Conservation (phyloP, 2,329 filamentous ascomycete species). For the Thielaviopsis populi region DNA sequence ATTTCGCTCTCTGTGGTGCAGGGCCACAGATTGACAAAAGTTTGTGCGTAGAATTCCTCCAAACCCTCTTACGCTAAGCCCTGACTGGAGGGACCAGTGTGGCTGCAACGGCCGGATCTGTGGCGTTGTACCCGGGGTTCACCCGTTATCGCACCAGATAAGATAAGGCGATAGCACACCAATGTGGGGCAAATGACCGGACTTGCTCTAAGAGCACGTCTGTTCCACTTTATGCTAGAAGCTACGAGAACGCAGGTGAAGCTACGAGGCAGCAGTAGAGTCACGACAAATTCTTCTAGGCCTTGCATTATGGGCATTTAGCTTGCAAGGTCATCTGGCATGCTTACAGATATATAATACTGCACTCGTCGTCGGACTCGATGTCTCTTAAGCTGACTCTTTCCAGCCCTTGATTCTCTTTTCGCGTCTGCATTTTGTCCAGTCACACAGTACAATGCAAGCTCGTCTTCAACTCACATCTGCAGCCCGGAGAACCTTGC, state of each 20-base stretch:
- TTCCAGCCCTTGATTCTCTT: slow-evolving; percentile 6
- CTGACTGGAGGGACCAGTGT: slow-evolving; percentile 19
- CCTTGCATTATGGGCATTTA: background rate
- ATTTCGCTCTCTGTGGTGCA: slow-evolving; percentile 17
- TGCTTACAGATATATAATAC: slow-evolving; percentile 1
- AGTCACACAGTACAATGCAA: slow-evolving; percentile 25
- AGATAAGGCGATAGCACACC: background rate
- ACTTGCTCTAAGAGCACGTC: background rate
- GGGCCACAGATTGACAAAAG: slow-evolving; percentile 21
- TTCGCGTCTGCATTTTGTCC: background rate
- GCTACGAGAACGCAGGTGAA: slow-evolving; percentile 26
- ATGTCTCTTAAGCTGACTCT: background rate
- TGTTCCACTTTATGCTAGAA: slow-evolving; percentile 22
- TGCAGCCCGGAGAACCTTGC: slow-evolving; percentile 24
- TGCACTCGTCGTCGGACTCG: background rate
- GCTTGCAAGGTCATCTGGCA: slow-evolving; percentile 2
- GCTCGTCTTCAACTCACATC: slow-evolving; percentile 28
- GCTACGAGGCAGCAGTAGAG: slow-evolving; percentile 19
- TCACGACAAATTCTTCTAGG: background rate
- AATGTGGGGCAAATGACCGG: background rate
- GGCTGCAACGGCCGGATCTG: background rate
- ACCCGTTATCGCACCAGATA: slow-evolving; percentile 9
- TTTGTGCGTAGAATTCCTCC: slow-evolving; percentile 27
- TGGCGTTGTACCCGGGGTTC: slow-evolving; percentile 1
- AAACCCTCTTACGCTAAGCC: slow-evolving; percentile 30